phyloP scores from a whole-genome alignment of 1,284 basidiomycete genomes.

The Tetrapyrgos nigripes region DNA sequence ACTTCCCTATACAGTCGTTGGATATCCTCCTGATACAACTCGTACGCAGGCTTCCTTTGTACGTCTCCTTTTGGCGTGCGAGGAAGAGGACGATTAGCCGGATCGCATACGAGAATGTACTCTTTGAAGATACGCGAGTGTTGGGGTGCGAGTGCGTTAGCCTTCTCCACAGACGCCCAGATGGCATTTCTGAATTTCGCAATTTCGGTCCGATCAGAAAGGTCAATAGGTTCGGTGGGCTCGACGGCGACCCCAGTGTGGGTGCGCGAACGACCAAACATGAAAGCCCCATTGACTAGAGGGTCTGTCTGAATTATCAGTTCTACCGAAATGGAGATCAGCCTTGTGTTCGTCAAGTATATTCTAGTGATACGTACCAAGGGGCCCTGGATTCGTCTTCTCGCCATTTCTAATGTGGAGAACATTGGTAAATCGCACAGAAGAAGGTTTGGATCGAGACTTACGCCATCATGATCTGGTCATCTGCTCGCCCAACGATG shows the following conservation, averaged over 20 bases:
- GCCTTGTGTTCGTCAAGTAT: not conserved
- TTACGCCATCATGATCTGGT: conserved; percentile 44
- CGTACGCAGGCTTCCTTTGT: conserved; percentile 1
- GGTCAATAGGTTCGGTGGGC: conserved; percentile 5
- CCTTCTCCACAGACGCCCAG: conserved; percentile 34
- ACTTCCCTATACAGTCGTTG: conserved; percentile 1
- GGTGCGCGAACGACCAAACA: conserved; percentile 17
- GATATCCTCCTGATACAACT: conserved; percentile 9
- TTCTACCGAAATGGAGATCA: not conserved
- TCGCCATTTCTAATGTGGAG: not conserved
- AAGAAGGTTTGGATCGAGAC: not conserved
- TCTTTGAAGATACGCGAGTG: conserved; percentile 42
- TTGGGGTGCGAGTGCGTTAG: conserved; percentile 35
- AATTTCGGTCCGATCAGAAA: conserved; percentile 1
- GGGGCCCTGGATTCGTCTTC: conserved; percentile 1
- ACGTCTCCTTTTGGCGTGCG: conserved; percentile 11
- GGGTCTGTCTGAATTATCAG: not conserved
- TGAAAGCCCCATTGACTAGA: conserved; percentile 10
- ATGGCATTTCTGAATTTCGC: conserved; percentile 13
- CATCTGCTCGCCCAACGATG: conserved; percentile 46
- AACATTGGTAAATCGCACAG: not conserved
- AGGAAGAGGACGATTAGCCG: conserved; percentile 30
- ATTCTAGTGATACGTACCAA: not conserved
- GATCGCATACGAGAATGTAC: conserved; percentile 32
- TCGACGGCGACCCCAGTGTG: conserved; percentile 17